Percentiles rank a stretch among this genome's conserved stretches.
Conservation (phyloP, 106 monocot species). For the Acorus gramineus region DNA sequence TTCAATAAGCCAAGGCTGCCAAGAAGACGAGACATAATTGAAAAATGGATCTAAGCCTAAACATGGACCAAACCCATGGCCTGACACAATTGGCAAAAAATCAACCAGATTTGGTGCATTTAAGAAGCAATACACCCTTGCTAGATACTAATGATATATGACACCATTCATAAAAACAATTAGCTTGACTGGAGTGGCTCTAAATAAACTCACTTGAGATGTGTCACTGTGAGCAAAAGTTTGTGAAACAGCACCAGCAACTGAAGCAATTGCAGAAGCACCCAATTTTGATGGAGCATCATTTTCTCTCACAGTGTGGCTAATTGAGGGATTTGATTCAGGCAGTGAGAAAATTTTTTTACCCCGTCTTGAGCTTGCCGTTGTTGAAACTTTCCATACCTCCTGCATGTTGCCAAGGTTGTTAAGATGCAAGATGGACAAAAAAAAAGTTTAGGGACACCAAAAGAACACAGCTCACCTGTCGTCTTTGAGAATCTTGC, state of each 20-base stretch:
- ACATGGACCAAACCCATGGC: too few species aligned
- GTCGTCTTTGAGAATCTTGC: constrained; percentile 91
- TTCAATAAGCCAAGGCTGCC: too few species aligned
- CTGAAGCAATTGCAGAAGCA: constrained; percentile 13
- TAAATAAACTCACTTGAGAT: constrained; percentile 44
- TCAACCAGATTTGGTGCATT: too few species aligned
- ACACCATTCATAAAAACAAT: not conserved
- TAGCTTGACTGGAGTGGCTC: not conserved
- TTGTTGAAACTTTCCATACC: constrained; percentile 98
- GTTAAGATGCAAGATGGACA: not conserved
- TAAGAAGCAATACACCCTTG: too few species aligned
- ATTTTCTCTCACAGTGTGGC: constrained; percentile 39
- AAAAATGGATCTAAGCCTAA: too few species aligned
- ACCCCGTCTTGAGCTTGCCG: constrained; percentile 59
- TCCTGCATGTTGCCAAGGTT: constrained; percentile 35
- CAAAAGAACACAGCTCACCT: constrained; percentile 33
- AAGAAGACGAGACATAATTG: too few species aligned
- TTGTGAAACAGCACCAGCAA: constrained; percentile 16
- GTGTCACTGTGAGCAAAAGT: constrained; percentile 37
- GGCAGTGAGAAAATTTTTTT: constrained; percentile 44
- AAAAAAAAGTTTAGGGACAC: not conserved
- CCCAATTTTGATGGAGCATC: constrained; percentile 29
- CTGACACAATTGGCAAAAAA: too few species aligned
- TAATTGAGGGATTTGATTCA: constrained; percentile 37
- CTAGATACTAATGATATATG: not conserved